Percentiles rank a stretch among this genome's conserved stretches.
Evolutionary conservation across 148 eudicot species (phyloP).

Genomic region (Chenopodium quinoa): DNA sequence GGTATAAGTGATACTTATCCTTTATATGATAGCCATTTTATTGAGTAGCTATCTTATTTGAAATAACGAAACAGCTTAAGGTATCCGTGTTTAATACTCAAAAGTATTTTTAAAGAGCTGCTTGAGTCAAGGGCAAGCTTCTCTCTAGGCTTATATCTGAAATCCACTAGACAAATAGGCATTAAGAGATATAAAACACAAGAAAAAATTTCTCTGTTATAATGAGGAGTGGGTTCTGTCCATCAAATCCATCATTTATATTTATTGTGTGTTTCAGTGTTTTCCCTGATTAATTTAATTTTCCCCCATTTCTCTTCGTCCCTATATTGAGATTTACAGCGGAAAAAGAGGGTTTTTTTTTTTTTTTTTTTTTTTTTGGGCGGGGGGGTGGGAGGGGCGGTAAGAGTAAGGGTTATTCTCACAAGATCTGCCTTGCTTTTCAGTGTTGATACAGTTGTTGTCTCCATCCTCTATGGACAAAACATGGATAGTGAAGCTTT

Average conservation of each 20-base stretch:
- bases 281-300: too few species aligned
- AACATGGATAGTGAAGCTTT: not conserved
- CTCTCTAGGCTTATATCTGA: not conserved
- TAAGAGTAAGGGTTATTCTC: not conserved
- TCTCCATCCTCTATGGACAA: not conserved
- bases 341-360: not conserved
- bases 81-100: too few species aligned
- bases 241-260: too few species aligned
- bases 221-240: too few species aligned
- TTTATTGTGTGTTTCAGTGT: too few species aligned
- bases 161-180: too few species aligned
- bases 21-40: not conserved
- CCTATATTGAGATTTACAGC: too few species aligned
- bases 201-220: too few species aligned
- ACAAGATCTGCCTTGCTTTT: not conserved
- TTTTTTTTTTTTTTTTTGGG: too few species aligned
- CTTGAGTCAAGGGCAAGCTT: not conserved
- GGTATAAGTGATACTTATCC: not conserved
- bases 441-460: not conserved
- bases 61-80: not conserved
- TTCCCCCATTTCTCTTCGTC: too few species aligned
- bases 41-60: not conserved
- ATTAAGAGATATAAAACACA: too few species aligned
- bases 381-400: too few species aligned
- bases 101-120: not conserved